These are phyloP conservation scores for Silene noctiflora DNA, from an alignment of 179 eudicot species.

Conservation along the genomic window DNA sequence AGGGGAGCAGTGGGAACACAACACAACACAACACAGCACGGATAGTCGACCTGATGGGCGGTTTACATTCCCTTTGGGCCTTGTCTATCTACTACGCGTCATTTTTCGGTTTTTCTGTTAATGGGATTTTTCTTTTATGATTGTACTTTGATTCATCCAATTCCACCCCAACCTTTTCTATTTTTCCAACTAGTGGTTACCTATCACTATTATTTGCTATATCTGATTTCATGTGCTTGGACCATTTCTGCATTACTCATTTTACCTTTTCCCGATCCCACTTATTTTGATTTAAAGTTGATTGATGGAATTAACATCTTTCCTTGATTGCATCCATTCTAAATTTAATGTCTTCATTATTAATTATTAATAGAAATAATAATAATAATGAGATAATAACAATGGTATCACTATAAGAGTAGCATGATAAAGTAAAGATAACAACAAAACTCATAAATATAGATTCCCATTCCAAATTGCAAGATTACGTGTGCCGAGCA, in stretches of 20 bases:
- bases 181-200: background rate
- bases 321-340: background rate
- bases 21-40: too few species aligned
- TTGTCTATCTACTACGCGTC: background rate
- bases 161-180: background rate
- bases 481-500: too few species aligned
- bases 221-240: background rate
- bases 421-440: background rate
- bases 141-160: conserved; percentile 1
- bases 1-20: background rate
- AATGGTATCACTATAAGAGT: background rate
- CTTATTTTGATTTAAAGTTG: background rate
- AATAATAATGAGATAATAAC: too few species aligned
- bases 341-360: background rate
- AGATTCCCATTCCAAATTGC: too few species aligned
- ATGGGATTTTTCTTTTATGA: background rate
- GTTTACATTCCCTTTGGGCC: background rate
- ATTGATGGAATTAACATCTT: background rate
- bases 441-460: too few species aligned
- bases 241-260: background rate
- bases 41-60: too few species aligned
- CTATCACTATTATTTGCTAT: background rate
- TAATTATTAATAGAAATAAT: too few species aligned
- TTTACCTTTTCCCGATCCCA: background rate
- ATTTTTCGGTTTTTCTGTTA: background rate